Evolutionary conservation across 2,329 filamentous ascomycete species (phyloP).

Genomic region (Didymella lethalis): DNA sequence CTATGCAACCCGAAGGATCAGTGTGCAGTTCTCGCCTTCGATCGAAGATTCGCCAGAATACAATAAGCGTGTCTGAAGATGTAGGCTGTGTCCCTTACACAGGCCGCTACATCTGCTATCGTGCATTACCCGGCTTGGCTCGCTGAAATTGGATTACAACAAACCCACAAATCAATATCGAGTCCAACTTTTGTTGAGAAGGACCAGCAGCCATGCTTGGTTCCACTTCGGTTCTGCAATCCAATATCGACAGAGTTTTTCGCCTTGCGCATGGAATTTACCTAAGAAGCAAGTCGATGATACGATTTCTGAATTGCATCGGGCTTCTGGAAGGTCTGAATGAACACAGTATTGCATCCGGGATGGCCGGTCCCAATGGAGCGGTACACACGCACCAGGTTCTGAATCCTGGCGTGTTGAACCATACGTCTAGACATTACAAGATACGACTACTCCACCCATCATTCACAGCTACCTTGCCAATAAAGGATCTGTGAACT

Average conservation of each 20-base stretch:
- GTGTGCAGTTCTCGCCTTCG: constrained; percentile 30
- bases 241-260: background rate
- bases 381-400: background rate
- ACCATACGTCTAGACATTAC: background rate
- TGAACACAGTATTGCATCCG: background rate
- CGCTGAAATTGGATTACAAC: background rate
- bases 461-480: background rate
- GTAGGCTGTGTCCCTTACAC: background rate
- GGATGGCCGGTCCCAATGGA: background rate
- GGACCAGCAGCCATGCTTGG: background rate
- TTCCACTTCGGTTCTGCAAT: background rate
- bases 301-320: background rate
- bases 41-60: constrained; percentile 11
- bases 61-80: background rate
- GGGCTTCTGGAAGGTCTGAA: background rate
- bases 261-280: background rate
- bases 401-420: background rate
- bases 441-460: background rate
- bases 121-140: background rate
- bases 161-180: background rate
- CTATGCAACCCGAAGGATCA: constrained; percentile 32
- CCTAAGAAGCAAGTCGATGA: background rate
- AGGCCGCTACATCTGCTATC: background rate
- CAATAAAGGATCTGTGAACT: no score
- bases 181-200: background rate